Evolutionary conservation across 2,329 filamentous ascomycete species (phyloP).

Genomic region (Hyphodiscus sp.): DNA sequence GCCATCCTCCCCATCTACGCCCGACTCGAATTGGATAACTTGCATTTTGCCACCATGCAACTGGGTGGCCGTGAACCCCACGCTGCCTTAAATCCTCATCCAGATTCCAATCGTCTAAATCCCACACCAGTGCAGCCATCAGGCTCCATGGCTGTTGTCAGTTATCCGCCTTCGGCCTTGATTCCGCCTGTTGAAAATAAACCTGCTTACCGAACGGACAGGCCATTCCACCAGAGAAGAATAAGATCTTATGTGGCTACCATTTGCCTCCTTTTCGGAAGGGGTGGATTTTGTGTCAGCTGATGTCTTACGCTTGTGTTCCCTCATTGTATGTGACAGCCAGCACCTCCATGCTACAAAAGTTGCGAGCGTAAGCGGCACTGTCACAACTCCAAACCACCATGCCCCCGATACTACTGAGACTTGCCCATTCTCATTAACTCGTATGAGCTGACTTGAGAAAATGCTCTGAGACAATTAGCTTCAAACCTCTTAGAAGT

Average conservation of each 20-base stretch:
- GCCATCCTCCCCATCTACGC: not conserved
- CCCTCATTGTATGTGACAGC: not conserved
- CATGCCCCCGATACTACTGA: constrained; percentile 7
- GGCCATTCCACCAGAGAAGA: not conserved
- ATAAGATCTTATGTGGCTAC: not conserved
- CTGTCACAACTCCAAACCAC: constrained; percentile 9
- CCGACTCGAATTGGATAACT: not conserved
- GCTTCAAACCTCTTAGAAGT: not conserved
- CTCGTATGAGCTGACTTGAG: constrained; percentile 13
- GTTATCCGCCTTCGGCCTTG: not conserved
- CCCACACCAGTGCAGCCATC: not conserved
- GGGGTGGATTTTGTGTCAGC: not conserved
- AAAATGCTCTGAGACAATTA: constrained; percentile 10
- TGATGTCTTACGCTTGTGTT: not conserved
- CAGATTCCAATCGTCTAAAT: not conserved
- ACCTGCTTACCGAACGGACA: not conserved
- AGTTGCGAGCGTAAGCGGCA: constrained; percentile 11
- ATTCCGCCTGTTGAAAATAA: not conserved
- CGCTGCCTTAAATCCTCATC: not conserved
- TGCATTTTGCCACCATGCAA: not conserved
- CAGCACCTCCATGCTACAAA: constrained; percentile 10
- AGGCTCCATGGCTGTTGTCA: not conserved
- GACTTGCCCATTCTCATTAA: constrained; percentile 5
- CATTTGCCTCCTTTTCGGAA: not conserved
- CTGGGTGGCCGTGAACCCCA: not conserved